A percentile compares a stretch with the other conserved stretches of the same genome.
phyloP scores from a whole-genome alignment of 371 early-diverging fungal genomes.

The Mortierella sp. region DNA sequence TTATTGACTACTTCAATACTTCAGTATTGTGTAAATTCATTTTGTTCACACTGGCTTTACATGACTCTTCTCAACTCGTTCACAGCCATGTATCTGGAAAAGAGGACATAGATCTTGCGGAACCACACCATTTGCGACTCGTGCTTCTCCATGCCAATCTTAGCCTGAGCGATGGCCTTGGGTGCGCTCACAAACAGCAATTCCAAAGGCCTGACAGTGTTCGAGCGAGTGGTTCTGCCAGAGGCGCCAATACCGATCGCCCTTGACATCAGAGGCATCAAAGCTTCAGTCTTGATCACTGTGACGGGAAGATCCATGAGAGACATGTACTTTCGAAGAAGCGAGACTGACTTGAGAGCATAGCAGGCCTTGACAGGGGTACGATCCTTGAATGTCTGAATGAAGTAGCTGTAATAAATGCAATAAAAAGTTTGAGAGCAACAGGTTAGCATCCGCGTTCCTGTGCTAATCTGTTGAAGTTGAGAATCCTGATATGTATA shows the following conservation, averaged over 20 bases:
- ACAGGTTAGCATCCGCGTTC: background rate
- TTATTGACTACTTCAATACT: background rate
- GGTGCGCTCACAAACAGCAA: slow-evolving; percentile 70
- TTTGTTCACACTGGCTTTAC: slow-evolving; percentile 8
- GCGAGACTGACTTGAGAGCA: slow-evolving; percentile 70
- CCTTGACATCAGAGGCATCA: slow-evolving; percentile 37
- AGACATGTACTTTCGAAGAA: slow-evolving; percentile 85
- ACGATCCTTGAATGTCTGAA: slow-evolving; percentile 51
- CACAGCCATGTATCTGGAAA: slow-evolving; percentile 95
- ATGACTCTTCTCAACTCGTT: slow-evolving; percentile 71
- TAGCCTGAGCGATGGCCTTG: slow-evolving; percentile 52
- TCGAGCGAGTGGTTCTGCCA: slow-evolving; percentile 3
- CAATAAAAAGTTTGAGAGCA: background rate
- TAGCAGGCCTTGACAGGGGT: slow-evolving; percentile 61
- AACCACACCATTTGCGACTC: slow-evolving; percentile 96
- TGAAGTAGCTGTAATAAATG: slow-evolving; percentile 36
- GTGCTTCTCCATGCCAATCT: slow-evolving; percentile 90
- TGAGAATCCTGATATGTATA: background rate
- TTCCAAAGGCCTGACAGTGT: slow-evolving; percentile 21
- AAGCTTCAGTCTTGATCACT: slow-evolving; percentile 39
- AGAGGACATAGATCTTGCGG: slow-evolving; percentile 91
- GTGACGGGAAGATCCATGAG: slow-evolving; percentile 66
- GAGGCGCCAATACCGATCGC: slow-evolving; percentile 21
- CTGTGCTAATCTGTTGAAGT: background rate
- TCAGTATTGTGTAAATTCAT: background rate